Base-by-base conservation (phyloP, 2,329 filamentous ascomycete species). In the Trichoderma sp. region DNA sequence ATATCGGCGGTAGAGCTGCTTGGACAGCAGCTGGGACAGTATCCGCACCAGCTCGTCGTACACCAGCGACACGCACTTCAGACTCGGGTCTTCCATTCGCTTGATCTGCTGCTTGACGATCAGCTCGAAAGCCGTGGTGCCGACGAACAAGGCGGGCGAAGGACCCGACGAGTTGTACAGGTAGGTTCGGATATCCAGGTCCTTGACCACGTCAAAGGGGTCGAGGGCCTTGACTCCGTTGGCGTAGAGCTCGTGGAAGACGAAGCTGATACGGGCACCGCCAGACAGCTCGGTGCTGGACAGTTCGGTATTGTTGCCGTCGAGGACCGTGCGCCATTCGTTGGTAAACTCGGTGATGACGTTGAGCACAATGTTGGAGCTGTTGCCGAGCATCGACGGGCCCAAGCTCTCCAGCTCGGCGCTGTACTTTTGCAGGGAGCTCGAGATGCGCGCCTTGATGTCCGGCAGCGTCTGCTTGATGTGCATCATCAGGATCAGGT, bases 401-500 rank as follows among this genome's bases (percentile, higher is more conserved):
- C 96, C 95, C 14, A 99, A 84, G 68, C 89, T 88, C 64, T 87
- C 82, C 24, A 99, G 85, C 78, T 99, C 95, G 48, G 87, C 79
- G 4, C 86, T 83, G 78, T 99, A 99, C 77, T 99, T 99, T 75
- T 93, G 90, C 67, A 99, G 83, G 15, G 94, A 97, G 70, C 91
- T 90, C n/a, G 91, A 87, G 72, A 99, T 99, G 69, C 96, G 90
- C 15, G 91, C 92, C 82, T 99, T 99, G 83, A 99, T 99, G 75
- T 99, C 95, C 47, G 95, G 95, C 15, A 99, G 86, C 1, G 95
- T 99, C 82, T 99, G 94, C 81, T 99, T 99, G 83, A 99, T 99
- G 82, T 99, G 95, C 95, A 99, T 99, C 94, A 99, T 98, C 71
- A 99, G 85, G 75, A 99, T 98, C 73, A 99, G 84, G 80, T 99